Evolutionary conservation across 2,329 filamentous ascomycete species (phyloP).

Genomic region (Talaromyces amestolkiae): DNA sequence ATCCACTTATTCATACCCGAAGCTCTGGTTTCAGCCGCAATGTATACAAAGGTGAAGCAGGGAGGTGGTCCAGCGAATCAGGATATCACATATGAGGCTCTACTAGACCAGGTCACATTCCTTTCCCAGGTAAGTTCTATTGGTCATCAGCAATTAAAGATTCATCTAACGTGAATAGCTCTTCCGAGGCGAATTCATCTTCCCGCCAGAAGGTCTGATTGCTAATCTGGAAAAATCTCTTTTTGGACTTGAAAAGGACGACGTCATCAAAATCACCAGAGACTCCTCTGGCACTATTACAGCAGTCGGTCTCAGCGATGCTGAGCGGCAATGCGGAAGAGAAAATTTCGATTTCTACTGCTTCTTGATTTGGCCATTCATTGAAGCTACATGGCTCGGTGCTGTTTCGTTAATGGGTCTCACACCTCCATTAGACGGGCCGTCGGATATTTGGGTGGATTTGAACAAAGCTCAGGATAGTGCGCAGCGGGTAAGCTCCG

Average conservation of each 20-base stretch:
- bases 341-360: conserved; percentile 99
- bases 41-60: conserved; percentile 88
- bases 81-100: conserved; percentile 69
- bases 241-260: conserved; percentile 70
- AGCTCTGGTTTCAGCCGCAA: conserved; percentile 79
- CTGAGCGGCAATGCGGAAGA: conserved; percentile 72
- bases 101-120: conserved; percentile 79
- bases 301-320: conserved; percentile 70
- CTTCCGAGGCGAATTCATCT: conserved; percentile 96
- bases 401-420: conserved; percentile 85
- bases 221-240: conserved; percentile 80
- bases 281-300: conserved; percentile 55
- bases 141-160: neutral
- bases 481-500: conserved; percentile 67
- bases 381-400: conserved; percentile 90
- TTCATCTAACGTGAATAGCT: conserved; percentile 49
- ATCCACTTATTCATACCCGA: conserved; percentile 97
- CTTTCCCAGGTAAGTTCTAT: conserved; percentile 60
- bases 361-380: conserved; percentile 97
- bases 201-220: conserved; percentile 78
- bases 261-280: conserved; percentile 68
- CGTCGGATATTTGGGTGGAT: conserved; percentile 75
- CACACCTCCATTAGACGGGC: conserved; percentile 62
- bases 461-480: conserved; percentile 73
- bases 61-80: conserved; percentile 83